phyloP scores from a whole-genome alignment of 805 yeast genomes.

The Yarrowia sp. region DNA sequence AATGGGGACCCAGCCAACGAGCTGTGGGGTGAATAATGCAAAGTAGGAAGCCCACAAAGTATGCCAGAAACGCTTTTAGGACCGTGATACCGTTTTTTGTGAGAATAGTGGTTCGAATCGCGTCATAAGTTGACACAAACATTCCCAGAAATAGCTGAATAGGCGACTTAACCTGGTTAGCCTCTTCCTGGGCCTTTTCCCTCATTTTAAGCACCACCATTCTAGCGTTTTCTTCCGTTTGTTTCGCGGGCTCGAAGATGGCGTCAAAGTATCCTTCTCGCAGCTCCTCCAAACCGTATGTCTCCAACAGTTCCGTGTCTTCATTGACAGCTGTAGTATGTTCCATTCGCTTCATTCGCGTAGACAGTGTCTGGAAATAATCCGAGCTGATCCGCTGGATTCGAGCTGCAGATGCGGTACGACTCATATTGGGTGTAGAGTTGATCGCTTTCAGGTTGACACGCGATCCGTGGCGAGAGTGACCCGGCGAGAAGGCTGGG shows the following conservation, averaged over 20 bases:
- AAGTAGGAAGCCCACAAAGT: constrained; percentile 41
- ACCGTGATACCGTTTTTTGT: constrained; percentile 17
- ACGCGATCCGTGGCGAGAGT: constrained; percentile 17
- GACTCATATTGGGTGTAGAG: constrained; percentile 7
- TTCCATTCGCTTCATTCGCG: constrained; percentile 10
- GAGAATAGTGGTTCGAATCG: not conserved
- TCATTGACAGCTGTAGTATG: not conserved
- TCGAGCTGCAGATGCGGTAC: not conserved
- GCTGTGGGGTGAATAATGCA: constrained; percentile 43
- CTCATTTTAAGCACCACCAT: not conserved
- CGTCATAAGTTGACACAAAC: not conserved
- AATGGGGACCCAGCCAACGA: constrained; percentile 44
- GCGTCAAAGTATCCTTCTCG: constrained; percentile 52
- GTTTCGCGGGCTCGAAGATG: constrained; percentile 34
- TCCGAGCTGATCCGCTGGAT: constrained; percentile 9
- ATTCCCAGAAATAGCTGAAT: not conserved
- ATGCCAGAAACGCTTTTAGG: constrained; percentile 42
- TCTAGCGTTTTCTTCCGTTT: constrained; percentile 5
- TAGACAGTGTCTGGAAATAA: constrained; percentile 14
- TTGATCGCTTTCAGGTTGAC: not conserved
- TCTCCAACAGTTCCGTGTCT: constrained; percentile 38
- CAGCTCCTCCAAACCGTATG: constrained; percentile 44
- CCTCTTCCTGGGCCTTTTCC: not conserved
- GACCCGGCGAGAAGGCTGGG: not conserved
- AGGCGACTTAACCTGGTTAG: not conserved